A percentile compares a stretch with the other conserved stretches of the same genome.
These are phyloP conservation scores for Dryas octopetala DNA, from an alignment of 306 rosid species.

Conservation along the genomic window DNA sequence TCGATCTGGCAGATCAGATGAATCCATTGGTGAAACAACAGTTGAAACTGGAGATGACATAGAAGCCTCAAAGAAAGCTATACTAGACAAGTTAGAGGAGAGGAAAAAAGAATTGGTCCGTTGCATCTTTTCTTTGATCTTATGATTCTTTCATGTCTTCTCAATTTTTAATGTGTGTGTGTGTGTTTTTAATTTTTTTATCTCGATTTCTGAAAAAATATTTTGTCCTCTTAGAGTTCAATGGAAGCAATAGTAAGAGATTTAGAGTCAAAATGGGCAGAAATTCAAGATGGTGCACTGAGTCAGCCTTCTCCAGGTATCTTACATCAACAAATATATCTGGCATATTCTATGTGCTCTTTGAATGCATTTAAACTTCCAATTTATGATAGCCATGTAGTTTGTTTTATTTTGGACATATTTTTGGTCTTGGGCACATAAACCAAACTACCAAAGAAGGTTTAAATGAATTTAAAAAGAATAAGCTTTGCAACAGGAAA, in stretches of 20 bases:
- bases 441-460: background rate
- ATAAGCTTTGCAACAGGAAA: background rate
- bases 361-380: background rate
- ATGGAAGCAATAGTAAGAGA: constrained; percentile 54
- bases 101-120: constrained; percentile 79
- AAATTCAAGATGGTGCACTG: constrained; percentile 62
- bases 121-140: constrained; percentile 23
- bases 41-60: constrained; percentile 38
- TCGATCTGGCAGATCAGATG: constrained; percentile 38
- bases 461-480: background rate
- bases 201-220: background rate
- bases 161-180: background rate
- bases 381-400: background rate
- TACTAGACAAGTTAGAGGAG: constrained; percentile 60
- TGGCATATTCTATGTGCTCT: background rate
- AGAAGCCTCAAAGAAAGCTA: constrained; percentile 41
- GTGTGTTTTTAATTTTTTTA: background rate
- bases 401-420: background rate
- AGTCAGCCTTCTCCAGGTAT: constrained; percentile 82
- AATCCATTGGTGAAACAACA: constrained; percentile 31
- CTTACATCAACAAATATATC: background rate
- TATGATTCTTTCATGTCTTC: background rate
- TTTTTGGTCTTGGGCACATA: background rate
- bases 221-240: constrained; percentile 48
- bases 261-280: constrained; percentile 69